Base-by-base conservation (phyloP, 1,139 yeast species). In the Protomyces macrosporus region DNA sequence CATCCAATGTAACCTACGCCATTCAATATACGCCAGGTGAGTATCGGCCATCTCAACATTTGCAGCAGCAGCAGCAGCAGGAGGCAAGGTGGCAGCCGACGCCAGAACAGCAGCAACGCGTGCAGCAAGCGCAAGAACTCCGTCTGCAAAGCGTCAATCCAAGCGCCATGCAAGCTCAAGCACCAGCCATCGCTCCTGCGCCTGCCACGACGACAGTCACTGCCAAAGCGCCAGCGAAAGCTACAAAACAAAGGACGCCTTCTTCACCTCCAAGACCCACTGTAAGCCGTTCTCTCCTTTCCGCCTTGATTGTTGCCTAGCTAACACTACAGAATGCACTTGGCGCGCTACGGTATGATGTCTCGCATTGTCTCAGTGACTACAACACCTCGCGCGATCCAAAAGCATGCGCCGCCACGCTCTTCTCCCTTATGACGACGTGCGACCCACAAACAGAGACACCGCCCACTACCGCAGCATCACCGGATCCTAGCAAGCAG, bases 381-480 rank as follows among this genome's bases (percentile, higher is more conserved):
- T 58, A 58, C 45, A 58, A 58, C 40, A 58, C 62, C 16, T 58
- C 62, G 33, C 62, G 62, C 42, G 62, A 58, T 58, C 42, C 53
- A n/a, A 58, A 58, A 52, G 62, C 56, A 12, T 58, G 62, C 42
- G 52, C 62, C 39, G 62, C 62, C 6, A 55, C 62, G 2, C 36
- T 58, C 12, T 45, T 58, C 39, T 39, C 55, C 16, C 30, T 58
- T 16, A 58, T 58, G 62, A 30, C 53, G 35, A 52, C 62, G 23
- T 58, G 62, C 39, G 62, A 58, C 30, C 62, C 54, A 39, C 36
- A 35, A 7, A 9, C 53, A 23, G 32, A 55, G 14, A 3, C 55
- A 40, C 55, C 40, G 5, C 10, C 36, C n/a, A 7, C 14, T 14
- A 16, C 45, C 10, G 51, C 40, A 6, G 42, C 42, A 12, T 42